Conservation (phyloP, 176 grass and related monocot species). For the Musa troglodytarum region DNA sequence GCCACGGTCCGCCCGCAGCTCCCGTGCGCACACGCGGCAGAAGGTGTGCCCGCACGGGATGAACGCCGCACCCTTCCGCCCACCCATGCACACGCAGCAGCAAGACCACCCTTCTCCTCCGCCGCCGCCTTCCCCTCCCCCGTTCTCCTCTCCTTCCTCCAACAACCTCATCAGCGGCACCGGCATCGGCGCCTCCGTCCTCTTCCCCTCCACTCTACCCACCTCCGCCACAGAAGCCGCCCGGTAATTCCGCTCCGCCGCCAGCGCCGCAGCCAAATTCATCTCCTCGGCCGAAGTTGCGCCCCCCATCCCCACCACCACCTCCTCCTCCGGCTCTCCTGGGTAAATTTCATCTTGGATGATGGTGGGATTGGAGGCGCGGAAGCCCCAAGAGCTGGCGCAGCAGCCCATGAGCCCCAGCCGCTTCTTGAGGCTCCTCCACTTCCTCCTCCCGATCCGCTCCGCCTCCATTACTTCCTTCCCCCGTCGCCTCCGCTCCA, state of each 20-base stretch:
- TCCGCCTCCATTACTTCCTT: neutral
- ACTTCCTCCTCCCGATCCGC: neutral
- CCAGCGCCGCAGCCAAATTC: constrained; percentile 9
- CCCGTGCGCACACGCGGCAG: neutral
- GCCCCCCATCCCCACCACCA: neutral
- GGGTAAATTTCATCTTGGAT: neutral
- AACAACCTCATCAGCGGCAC: constrained; percentile 4
- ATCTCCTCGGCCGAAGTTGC: neutral
- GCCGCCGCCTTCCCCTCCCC: neutral
- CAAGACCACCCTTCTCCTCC: neutral
- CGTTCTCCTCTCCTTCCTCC: neutral
- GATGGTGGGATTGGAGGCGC: neutral
- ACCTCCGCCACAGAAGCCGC: neutral
- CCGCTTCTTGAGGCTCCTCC: neutral
- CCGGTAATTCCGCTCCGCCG: constrained; percentile 1
- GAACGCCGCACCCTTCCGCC: constrained; percentile 18
- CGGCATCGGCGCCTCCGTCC: neutral
- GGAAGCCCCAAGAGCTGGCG: constrained; percentile 1
- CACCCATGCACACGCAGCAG: constrained; percentile 15
- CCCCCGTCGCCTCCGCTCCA: neutral
- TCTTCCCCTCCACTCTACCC: neutral
- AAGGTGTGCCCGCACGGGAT: constrained; percentile 20
- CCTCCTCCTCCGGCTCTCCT: neutral
- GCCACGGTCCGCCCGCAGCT: neutral
- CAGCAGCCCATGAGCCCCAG: neutral